Conservation (phyloP, 2,329 filamentous ascomycete genomes). For the Cephalotrichum gorgonifer region DNA sequence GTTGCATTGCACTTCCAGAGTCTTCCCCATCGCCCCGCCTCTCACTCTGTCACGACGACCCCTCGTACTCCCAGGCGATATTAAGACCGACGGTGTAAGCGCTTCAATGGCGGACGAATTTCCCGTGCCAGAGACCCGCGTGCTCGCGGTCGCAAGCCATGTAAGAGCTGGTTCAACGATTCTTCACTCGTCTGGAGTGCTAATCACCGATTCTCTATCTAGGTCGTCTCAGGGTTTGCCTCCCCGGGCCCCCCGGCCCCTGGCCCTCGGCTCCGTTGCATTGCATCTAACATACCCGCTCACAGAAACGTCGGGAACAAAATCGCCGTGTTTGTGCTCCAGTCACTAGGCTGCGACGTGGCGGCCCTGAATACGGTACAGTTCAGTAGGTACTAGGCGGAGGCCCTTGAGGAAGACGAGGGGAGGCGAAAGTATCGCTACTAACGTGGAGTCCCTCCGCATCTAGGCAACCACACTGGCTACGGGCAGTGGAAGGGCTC, state of each 20-base stretch:
- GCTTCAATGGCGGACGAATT: slow-evolving; percentile 13
- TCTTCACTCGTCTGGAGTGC: slow-evolving; percentile 7
- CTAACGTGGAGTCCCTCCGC: slow-evolving; percentile 4
- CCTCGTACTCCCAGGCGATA: slow-evolving; percentile 9
- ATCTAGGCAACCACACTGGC: slow-evolving; percentile 81
- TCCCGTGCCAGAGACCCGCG: slow-evolving; percentile 46
- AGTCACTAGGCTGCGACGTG: slow-evolving; percentile 87
- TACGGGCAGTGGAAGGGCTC: slow-evolving; percentile 85
- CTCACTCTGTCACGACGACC: slow-evolving; percentile 10
- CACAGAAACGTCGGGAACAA: slow-evolving; percentile 92
- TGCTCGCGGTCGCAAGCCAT: slow-evolving; percentile 90
- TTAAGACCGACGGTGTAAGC: slow-evolving; percentile 3
- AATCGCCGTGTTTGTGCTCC: slow-evolving; percentile 90
- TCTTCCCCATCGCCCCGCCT: too few species aligned
- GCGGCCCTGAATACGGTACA: slow-evolving; percentile 93
- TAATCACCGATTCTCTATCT: slow-evolving; percentile 13
- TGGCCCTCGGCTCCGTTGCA: neutral
- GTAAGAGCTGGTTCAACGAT: slow-evolving; percentile 44
- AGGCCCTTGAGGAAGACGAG: neutral
- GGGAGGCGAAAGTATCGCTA: slow-evolving; percentile 1
- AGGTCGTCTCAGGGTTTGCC: slow-evolving; percentile 35
- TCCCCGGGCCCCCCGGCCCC: neutral
- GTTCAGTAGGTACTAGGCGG: slow-evolving; percentile 59
- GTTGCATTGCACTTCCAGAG: too few species aligned
- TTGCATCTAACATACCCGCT: slow-evolving; percentile 3